Evolutionary conservation across 208 protist species (phyloP), one percentile per base, ranked within the genome.

Genomic region (Trypanosoma theileri): DNA sequence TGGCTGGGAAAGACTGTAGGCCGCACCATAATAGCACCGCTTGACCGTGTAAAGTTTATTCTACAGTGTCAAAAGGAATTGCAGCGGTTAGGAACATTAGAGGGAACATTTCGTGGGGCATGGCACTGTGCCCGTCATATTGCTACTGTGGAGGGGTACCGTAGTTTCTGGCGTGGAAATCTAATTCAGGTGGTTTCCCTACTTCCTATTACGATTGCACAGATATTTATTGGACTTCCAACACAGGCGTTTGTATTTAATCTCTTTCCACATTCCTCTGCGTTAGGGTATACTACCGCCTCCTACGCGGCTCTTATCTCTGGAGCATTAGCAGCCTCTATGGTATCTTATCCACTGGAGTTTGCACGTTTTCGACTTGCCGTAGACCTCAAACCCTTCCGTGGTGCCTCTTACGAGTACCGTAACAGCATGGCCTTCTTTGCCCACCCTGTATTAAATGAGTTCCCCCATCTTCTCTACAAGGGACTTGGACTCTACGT

Each of bases 31-130:
- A 73, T 89, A 1, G 86, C 89, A 11, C 89, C 89, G 12, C 59
- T 95, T 12, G 89, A 95, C 31, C 86, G 89, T n/a, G 77, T 95
- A 3, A 92, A 93, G 80, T 95, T 81, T 55, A 59, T 95, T 21
- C 82, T 95, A 81, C 80, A 90, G 73, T 86, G 69, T 56, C 85
- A 93, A 59, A 71, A 72, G 35, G 86, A 95, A 69, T 63, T 95
- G n/a, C 72, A 82, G 52, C 75, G 86, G 31, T 50, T 75, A 21
- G 85, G 85, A 1, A 70, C 71, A 24, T 62, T 91, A 22, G 59
- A 74, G 13, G 69, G 71, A 46, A 71, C 80, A 22, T 88, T 91
- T 66, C 64, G 73, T n/a, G 85, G 69, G 6, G 71, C 86, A 8
- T 82, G 77, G 79, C 76, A 73, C 11, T 91, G 85, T 41, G 65